Conservation (phyloP, 345 rosid genomes). For the Carallia brachiata region DNA sequence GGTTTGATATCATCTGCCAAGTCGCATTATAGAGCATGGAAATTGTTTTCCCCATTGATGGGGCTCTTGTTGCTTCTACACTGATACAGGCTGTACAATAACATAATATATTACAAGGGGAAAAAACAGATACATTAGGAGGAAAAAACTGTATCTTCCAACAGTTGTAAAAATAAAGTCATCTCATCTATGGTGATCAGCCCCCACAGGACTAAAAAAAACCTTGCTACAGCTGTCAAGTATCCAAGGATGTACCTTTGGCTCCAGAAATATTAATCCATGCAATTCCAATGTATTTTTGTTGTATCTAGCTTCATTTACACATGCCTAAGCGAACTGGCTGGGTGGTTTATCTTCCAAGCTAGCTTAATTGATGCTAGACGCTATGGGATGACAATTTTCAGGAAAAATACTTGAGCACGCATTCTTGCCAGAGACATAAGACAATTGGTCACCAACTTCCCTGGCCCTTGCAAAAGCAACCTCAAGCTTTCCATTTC, state of each 20-base stretch:
- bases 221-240: constrained; percentile 15
- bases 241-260: neutral
- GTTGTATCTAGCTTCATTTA: neutral
- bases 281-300: neutral
- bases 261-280: constrained; percentile 2
- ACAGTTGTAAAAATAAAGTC: neutral
- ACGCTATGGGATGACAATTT: neutral
- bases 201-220: constrained; percentile 22
- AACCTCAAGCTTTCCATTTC: constrained; percentile 6
- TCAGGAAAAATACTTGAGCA: neutral
- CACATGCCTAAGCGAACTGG: neutral
- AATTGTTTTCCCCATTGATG: no score
- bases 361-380: neutral
- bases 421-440: neutral
- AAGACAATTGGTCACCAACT: neutral
- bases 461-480: constrained; percentile 3
- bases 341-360: neutral
- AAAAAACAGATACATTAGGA: no score
- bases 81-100: no score
- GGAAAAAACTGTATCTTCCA: neutral
- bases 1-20: no score
- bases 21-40: no score
- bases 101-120: no score
- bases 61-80: no score
- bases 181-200: constrained; percentile 1